A percentile compares a stretch with the other conserved stretches of the same genome.
These are phyloP conservation scores for Candida smagusa DNA, from an alignment of 1,139 yeast genomes.

Conservation along the genomic window DNA sequence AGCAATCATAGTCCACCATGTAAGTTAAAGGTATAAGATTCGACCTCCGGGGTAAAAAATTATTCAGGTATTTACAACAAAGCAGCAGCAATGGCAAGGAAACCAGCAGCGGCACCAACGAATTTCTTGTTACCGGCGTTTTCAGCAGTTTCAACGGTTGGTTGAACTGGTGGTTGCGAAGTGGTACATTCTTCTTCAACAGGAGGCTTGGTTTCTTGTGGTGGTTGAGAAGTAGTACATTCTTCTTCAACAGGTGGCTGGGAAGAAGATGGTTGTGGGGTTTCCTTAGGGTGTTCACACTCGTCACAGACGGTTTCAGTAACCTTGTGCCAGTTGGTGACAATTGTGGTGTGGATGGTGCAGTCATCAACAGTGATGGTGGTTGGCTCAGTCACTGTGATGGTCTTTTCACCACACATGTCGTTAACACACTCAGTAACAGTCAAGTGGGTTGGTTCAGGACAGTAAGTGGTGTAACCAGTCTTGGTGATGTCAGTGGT, in stretches of 20 bases:
- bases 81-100: too few species aligned
- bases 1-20: too few species aligned
- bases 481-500: constrained; percentile 42
- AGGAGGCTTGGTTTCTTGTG: constrained; percentile 1
- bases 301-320: constrained; percentile 1
- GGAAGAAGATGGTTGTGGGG: constrained; percentile 8
- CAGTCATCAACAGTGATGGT: constrained; percentile 58
- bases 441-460: constrained; percentile 49
- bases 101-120: too few species aligned
- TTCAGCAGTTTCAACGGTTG: too few species aligned
- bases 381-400: constrained; percentile 50
- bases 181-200: neutral
- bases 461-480: constrained; percentile 58
- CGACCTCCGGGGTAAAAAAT: too few species aligned
- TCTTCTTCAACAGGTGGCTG: constrained; percentile 8
- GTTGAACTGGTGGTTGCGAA: too few species aligned
- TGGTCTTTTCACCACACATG: constrained; percentile 31
- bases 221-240: constrained; percentile 1
- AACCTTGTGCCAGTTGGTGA: constrained; percentile 32
- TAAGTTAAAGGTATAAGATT: too few species aligned
- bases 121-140: too few species aligned
- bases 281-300: constrained; percentile 14
- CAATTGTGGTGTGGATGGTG: constrained; percentile 48
- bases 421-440: constrained; percentile 38
- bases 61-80: too few species aligned